Evolutionary conservation across 768 basidiomycete species (phyloP).

Genomic region (Lactarius indigo): DNA sequence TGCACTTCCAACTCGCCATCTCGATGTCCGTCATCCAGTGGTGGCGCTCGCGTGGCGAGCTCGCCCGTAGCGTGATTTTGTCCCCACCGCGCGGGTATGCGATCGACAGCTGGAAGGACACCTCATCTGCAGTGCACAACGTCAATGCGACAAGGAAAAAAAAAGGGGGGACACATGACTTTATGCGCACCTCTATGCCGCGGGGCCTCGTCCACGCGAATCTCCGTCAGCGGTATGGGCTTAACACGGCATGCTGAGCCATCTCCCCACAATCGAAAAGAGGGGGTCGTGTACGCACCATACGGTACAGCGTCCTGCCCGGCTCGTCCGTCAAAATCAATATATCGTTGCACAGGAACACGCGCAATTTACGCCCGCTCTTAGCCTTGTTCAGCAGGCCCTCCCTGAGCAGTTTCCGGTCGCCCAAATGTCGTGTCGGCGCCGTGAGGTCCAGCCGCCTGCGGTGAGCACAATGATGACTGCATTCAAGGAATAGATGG

Average conservation of each 20-base stretch:
- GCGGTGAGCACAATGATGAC: background rate
- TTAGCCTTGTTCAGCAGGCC: slow-evolving; percentile 77
- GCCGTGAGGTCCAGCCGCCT: slow-evolving; percentile 87
- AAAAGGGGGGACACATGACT: background rate
- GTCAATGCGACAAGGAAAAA: background rate
- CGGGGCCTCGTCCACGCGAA: slow-evolving; percentile 52
- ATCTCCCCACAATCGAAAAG: too few species aligned
- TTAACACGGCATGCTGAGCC: slow-evolving; percentile 30
- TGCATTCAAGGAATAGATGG: background rate
- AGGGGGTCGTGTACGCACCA: slow-evolving; percentile 48
- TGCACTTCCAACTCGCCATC: slow-evolving; percentile 39
- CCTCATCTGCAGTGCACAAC: slow-evolving; percentile 49
- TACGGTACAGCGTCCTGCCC: slow-evolving; percentile 70
- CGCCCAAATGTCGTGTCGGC: slow-evolving; percentile 80
- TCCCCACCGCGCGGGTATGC: slow-evolving; percentile 76
- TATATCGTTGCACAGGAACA: slow-evolving; percentile 86
- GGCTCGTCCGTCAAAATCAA: slow-evolving; percentile 77
- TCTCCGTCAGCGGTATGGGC: slow-evolving; percentile 74
- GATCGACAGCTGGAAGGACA: slow-evolving; percentile 61
- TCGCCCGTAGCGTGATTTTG: slow-evolving; percentile 54
- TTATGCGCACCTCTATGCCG: slow-evolving; percentile 46
- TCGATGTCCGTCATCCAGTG: slow-evolving; percentile 47
- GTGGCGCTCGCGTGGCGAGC: slow-evolving; percentile 57
- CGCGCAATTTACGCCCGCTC: slow-evolving; percentile 73
- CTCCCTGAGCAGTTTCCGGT: slow-evolving; percentile 75